Evolutionary conservation across 176 grass and related monocot genomes (phyloP), one percentile per base, ranked within the genome.

Genomic region (Alopecurus myosuroides): DNA sequence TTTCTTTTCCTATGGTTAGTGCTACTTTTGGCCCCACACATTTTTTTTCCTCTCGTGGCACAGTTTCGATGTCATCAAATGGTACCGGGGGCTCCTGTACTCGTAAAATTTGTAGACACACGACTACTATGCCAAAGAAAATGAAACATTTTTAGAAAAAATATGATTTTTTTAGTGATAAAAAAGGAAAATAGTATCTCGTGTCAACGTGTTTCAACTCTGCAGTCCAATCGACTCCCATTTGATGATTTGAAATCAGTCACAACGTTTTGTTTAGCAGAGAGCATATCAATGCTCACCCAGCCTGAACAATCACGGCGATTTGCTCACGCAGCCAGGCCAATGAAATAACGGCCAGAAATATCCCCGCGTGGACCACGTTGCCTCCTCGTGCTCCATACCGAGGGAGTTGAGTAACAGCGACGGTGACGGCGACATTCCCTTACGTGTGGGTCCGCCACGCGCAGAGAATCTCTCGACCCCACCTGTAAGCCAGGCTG

Each of bases 331-430:
- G 35, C n/a, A 11, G 9, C 34, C 0, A 11, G 3, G 31, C 52
- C 31, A 57, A 14, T 56, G 22, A 70, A 70, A 71, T 33, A 63
- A 31, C 40, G 13, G 11, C 12, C 5, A 29, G 34, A 84, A 60
- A 67, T 31, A 76, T 77, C 60, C 2, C 5, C 2, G 8, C 40
- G 33, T 39, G 61, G 35, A 52, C 77, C 88, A 82, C 40, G 62
- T 34, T 28, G 50, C 61, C 62, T 56, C 71, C 83, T 86, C 83
- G 82, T 89, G 88, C 57, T 80, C 18, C 69, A 29, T 11, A 7
- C 51, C 12, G 9, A 63, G 0, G 9, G 13, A 0, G 20, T 5
- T 46, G 2, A 2, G 37, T 62, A 66, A 52, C 20, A 7, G 19
- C 5, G 14, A 19, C 33, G 0, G 1, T 10, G 76, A 74, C 70